Evolutionary conservation across 2,329 filamentous ascomycete genomes (phyloP), one percentile per base, ranked within the genome.

Genomic region (Epichloe aotearoae): DNA sequence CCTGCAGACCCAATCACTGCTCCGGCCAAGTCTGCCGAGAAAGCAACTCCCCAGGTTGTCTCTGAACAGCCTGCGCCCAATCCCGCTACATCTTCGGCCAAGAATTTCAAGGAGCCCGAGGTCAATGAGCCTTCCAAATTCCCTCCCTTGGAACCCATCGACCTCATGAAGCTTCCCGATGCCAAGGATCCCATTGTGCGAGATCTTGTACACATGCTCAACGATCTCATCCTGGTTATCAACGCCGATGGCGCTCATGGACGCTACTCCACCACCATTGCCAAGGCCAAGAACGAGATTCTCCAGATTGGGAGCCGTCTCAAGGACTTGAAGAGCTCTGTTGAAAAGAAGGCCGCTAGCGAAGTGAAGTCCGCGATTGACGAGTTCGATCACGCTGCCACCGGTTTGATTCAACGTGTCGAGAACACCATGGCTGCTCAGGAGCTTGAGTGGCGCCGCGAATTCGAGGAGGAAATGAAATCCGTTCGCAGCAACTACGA

Each of bases 131-230:
- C 78, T 36, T 84, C 80, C 38, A 74, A 70, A 54, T 77, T 77
- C 63, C 80, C 79, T 50, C 78, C 83, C 42, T 71, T 83, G 19
- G 70, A 82, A 54, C 80, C 81, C 15, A 88, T 97, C 58, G 87
- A 95, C 62, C 81, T 89, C 54, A 72, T 96, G 52, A 77, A 77
- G 47, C 78, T 94, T 23, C 76, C 80, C 50, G 79, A 88, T 60
- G 88, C 86, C 49, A 80, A 83, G 53, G 91, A 97, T 64, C 86
- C 88, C 30, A 78, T 95, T 37, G 86, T 97, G 20, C 89, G 96
- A 68, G 88, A 97, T 61, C 75, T 98, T 5, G 88, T 95, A 53
- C 91, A 88, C 71, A 91, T 95, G 71, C 77, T 98, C 60, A 98
- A 98, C 70, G 88, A 95, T 67, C 84, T 98, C 60, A 95, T 98